Conservation (phyloP, 2,329 filamentous ascomycete genomes). For the Akanthomyces muscarius region DNA sequence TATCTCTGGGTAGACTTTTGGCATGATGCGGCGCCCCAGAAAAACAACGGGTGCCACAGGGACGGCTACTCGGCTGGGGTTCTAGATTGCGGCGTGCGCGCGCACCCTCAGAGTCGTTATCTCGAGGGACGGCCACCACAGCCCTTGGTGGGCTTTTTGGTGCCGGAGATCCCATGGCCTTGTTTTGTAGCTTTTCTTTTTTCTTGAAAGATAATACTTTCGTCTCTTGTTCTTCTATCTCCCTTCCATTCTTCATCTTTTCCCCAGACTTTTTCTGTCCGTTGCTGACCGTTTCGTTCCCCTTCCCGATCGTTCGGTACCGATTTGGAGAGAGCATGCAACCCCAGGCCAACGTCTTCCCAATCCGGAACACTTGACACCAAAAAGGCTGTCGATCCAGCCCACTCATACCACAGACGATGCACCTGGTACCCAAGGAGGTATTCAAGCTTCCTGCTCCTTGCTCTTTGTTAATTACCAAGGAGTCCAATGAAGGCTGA, state of each 20-base stretch:
- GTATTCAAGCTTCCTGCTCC: slow-evolving; percentile 26
- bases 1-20: background rate
- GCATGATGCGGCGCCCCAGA: background rate
- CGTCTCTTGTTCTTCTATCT: background rate
- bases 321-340: slow-evolving; percentile 10
- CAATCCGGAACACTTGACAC: slow-evolving; percentile 13
- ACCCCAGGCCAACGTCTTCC: slow-evolving; percentile 12
- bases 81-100: slow-evolving; percentile 5
- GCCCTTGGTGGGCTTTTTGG: background rate
- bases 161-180: slow-evolving; percentile 1
- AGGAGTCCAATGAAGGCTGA: background rate
- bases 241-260: background rate
- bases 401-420: slow-evolving; percentile 23
- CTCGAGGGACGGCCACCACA: background rate
- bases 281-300: background rate
- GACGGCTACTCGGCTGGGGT: slow-evolving; percentile 2
- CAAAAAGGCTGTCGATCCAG: background rate
- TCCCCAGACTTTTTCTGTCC: background rate
- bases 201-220: background rate
- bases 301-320: slow-evolving; percentile 7
- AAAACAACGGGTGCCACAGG: background rate
- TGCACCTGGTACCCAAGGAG: slow-evolving; percentile 49
- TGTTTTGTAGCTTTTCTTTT: background rate
- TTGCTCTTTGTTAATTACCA: background rate
- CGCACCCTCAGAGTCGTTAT: background rate